phyloP scores from a whole-genome alignment of 1,284 basidiomycete species.

The Boletus sp. region DNA sequence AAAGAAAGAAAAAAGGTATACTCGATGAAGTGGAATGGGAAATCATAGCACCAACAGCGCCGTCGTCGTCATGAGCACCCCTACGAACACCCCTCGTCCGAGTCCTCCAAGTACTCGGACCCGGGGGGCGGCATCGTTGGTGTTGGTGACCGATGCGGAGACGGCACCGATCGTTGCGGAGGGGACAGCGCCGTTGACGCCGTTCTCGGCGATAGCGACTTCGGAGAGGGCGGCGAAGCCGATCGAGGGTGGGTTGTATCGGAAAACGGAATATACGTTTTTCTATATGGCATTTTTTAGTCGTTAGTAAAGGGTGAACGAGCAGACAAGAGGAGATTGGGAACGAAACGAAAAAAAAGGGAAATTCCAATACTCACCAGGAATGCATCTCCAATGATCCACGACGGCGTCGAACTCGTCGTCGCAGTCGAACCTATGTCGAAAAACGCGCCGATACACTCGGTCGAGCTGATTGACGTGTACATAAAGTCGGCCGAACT shows the following conservation, averaged over 20 bases:
- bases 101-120: background rate
- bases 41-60: background rate
- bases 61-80: background rate
- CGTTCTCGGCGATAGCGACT: slow-evolving; percentile 32
- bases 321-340: too few relatives aligned
- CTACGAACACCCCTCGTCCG: background rate
- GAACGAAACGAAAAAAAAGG: too few relatives aligned
- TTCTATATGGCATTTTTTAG: slow-evolving; percentile 33
- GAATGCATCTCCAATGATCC: slow-evolving; percentile 58
- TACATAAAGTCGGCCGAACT: slow-evolving; percentile 46
- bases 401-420: slow-evolving; percentile 28
- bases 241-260: slow-evolving; percentile 47
- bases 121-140: background rate
- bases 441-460: slow-evolving; percentile 52
- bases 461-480: slow-evolving; percentile 33
- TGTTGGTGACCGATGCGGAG: slow-evolving; percentile 16
- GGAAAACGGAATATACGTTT: slow-evolving; percentile 57
- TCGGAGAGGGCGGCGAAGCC: slow-evolving; percentile 48
- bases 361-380: slow-evolving; percentile 22
- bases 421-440: slow-evolving; percentile 32
- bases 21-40: background rate
- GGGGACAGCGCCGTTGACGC: slow-evolving; percentile 31
- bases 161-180: slow-evolving; percentile 35
- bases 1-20: background rate
- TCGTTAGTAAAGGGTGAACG: background rate